Percentiles rank a stretch among this genome's conserved stretches.
Conservation (phyloP, 371 early-diverging fungal species). For the Mortierella sp. region DNA sequence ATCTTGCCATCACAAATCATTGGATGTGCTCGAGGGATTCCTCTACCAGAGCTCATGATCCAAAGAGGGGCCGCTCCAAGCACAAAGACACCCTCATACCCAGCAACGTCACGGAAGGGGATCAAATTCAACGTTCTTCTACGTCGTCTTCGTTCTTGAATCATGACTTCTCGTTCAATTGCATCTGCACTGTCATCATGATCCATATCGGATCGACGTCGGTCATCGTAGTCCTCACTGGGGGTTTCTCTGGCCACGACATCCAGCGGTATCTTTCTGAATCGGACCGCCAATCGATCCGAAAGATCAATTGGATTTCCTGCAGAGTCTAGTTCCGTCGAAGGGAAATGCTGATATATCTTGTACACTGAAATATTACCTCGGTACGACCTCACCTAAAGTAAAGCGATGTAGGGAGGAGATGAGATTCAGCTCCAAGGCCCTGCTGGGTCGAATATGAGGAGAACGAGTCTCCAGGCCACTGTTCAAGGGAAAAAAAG, state of each 20-base stretch:
- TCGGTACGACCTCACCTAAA: slow-evolving; percentile 69
- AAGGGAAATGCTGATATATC: slow-evolving; percentile 64
- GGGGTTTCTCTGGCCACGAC: slow-evolving; percentile 69
- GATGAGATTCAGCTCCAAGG: neutral
- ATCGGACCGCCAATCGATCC: slow-evolving; percentile 75
- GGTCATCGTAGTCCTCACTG: slow-evolving; percentile 44
- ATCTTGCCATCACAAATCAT: slow-evolving; percentile 75
- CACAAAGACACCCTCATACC: slow-evolving; percentile 90
- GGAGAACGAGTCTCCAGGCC: too few relatives aligned
- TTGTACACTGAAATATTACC: slow-evolving; percentile 83
- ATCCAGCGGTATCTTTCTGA: slow-evolving; percentile 76
- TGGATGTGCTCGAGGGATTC: slow-evolving; percentile 78
- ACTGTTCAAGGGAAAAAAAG: neutral
- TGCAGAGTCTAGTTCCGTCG: slow-evolving; percentile 31
- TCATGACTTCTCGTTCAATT: slow-evolving; percentile 35
- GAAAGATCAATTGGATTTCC: slow-evolving; percentile 35
- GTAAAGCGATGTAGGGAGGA: too few relatives aligned
- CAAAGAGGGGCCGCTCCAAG: slow-evolving; percentile 84
- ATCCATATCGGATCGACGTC: slow-evolving; percentile 13
- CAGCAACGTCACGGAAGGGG: slow-evolving; percentile 74
- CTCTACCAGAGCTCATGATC: slow-evolving; percentile 74
- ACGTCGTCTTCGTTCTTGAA: slow-evolving; percentile 30
- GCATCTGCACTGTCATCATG: slow-evolving; percentile 31
- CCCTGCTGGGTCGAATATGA: too few relatives aligned
- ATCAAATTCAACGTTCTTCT: slow-evolving; percentile 56